Percentiles rank a stretch among this genome's conserved stretches.
Conservation (phyloP, 139 green algal genomes). For the Chlorella ohadii region DNA sequence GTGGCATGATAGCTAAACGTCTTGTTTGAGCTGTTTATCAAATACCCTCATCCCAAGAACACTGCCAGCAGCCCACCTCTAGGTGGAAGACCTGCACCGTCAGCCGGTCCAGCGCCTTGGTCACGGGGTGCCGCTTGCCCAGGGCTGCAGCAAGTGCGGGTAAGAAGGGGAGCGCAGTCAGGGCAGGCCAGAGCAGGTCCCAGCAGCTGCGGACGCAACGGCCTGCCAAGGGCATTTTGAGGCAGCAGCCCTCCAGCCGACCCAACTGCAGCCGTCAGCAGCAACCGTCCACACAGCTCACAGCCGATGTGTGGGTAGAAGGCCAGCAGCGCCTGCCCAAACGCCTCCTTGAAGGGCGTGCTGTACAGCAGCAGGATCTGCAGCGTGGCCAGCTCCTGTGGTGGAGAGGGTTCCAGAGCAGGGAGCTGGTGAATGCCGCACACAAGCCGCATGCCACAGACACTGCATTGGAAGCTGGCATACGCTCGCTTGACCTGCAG, state of each 20-base stretch:
- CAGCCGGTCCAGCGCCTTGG: slow-evolving; percentile 58
- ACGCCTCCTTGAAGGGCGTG: slow-evolving; percentile 54
- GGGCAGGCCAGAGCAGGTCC: background rate
- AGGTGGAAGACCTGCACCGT: slow-evolving; percentile 73
- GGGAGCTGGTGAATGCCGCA: too few relatives aligned
- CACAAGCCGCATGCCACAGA: too few relatives aligned
- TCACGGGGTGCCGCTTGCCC: slow-evolving; percentile 37
- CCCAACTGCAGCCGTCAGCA: background rate
- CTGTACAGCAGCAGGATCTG: slow-evolving; percentile 70
- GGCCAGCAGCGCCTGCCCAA: slow-evolving; percentile 41
- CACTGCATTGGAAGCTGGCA: too few relatives aligned
- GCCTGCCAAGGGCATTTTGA: background rate
- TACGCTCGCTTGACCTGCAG: too few relatives aligned
- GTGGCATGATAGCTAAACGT: too few relatives aligned
- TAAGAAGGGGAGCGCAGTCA: background rate
- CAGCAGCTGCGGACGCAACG: background rate
- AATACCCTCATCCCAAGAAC: too few relatives aligned
- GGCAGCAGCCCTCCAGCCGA: too few relatives aligned
- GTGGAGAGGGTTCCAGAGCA: background rate
- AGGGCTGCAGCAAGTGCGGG: background rate
- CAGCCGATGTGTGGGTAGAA: slow-evolving; percentile 33
- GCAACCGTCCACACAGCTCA: background rate
- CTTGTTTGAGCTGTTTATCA: too few relatives aligned
- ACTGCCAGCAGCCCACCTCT: slow-evolving; percentile 24
- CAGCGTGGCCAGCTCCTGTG: slow-evolving; percentile 50